These are phyloP conservation scores for Suillus spraguei DNA, from an alignment of 768 basidiomycete genomes.

Conservation along the genomic window DNA sequence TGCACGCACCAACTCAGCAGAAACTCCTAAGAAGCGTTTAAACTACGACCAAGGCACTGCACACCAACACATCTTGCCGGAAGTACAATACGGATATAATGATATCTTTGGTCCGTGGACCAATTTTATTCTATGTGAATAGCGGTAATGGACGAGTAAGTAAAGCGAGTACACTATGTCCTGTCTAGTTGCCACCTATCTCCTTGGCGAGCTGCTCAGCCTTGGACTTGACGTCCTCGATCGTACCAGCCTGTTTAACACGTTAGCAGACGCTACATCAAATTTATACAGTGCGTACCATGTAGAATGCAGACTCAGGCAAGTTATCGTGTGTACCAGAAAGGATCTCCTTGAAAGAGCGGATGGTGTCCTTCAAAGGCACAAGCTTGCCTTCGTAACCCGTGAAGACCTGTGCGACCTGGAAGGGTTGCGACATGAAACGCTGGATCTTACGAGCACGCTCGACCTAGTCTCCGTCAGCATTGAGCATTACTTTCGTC, in stretches of 20 bases:
- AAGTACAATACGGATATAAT: constrained; percentile 2
- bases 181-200: constrained; percentile 53
- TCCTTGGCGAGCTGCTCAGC: constrained; percentile 98
- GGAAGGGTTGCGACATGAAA: constrained; percentile 99
- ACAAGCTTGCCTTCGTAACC: constrained; percentile 99
- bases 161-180: constrained; percentile 17
- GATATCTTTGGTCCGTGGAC: constrained; percentile 15
- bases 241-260: constrained; percentile 70
- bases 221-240: constrained; percentile 96
- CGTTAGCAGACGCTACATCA: constrained; percentile 6
- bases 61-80: not conserved
- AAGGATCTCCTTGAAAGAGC: constrained; percentile 98
- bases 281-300: constrained; percentile 48
- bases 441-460: constrained; percentile 98
- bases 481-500: not conserved
- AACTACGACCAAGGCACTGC: not conserved
- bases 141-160: constrained; percentile 6
- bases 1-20: no score
- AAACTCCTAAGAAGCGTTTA: no score
- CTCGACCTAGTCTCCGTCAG: constrained; percentile 63
- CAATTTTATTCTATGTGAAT: constrained; percentile 17
- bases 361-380: constrained; percentile 92
- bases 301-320: constrained; percentile 98
- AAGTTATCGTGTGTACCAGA: constrained; percentile 84
- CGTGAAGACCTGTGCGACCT: constrained; percentile 99